Base-by-base conservation (phyloP, 1,139 yeast genomes). In the Pichiaceae sp. region DNA sequence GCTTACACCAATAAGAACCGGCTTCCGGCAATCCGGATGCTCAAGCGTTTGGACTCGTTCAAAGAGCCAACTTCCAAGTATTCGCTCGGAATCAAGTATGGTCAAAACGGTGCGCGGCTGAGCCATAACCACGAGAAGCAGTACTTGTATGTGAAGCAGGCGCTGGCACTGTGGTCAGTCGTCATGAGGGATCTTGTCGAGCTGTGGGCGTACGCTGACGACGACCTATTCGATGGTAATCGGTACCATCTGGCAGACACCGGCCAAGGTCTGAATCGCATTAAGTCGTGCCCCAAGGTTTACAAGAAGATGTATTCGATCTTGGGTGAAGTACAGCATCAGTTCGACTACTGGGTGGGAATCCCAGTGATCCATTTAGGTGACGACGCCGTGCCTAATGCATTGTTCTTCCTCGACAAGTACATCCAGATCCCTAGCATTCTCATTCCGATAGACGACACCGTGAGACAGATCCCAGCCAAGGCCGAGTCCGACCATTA, bases 371-470 rank as follows among this genome's bases (percentile, higher is more conserved):
- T 80, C 17, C 91, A 80, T 56, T 50, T 81, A 18, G 91, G 89
- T 27, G 91, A 80, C 54, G 79, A 75, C 46, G 81, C 85, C 1
- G 91, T 80, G 4, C 91, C 91, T 1, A 80, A 80, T 53, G 86
- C 89, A 0, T 56, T 81, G 41, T 78, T 79, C 54, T 80, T 80
- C 62, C 57, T 80, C 35, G 89, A 81, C 57, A 80, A 81, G 54
- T 80, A 80, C 51, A 70, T 78, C 23, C 89, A 81, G 54, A 83
- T 81, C 3, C 89, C 89, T 21, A 68, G 78, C 32, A 79, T 80
- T 34, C 57, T 80, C 46, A 79, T 76, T 31, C 91, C 91, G 2
- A 74, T 80, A 34, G 80, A 75, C 49, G 63, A 67, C 29, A 72
- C 74, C 30, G 53, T 81, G 28, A 54, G 64, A 40, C 66, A 71